phyloP scores from a whole-genome alignment of 164 flowering plant genomes.

The Macadamia integrifolia region DNA sequence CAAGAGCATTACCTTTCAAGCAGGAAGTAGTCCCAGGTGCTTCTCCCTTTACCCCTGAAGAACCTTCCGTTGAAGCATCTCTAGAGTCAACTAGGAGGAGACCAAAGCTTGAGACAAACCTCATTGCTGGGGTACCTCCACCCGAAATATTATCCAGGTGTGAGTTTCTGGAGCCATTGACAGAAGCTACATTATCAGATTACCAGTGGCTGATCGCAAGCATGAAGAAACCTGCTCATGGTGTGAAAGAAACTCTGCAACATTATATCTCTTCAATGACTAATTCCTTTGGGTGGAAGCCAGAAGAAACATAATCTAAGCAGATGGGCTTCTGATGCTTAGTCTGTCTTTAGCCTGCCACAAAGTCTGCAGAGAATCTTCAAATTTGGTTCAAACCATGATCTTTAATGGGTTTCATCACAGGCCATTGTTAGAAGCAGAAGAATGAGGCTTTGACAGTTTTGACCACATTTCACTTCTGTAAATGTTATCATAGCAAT shows the following conservation, averaged over 20 bases:
- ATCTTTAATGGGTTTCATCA: too few species aligned
- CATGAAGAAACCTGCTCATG: conserved; percentile 33
- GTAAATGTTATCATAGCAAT: too few species aligned
- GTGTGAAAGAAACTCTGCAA: conserved; percentile 20
- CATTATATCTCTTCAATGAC: conserved; percentile 14
- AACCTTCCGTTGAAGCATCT: conserved; percentile 14
- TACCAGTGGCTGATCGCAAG: conserved; percentile 43
- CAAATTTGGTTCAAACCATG: background rate
- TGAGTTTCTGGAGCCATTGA: conserved; percentile 78
- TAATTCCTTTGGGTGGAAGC: conserved; percentile 8
- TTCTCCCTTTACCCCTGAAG: conserved; percentile 48
- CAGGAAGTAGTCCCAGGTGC: conserved; percentile 83
- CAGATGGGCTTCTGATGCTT: background rate
- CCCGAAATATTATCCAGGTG: conserved; percentile 60
- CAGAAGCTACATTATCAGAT: conserved; percentile 57
- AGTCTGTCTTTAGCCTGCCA: background rate
- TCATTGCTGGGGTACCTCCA: conserved; percentile 68
- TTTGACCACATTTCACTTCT: too few species aligned
- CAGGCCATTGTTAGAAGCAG: too few species aligned
- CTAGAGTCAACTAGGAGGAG: conserved; percentile 29
- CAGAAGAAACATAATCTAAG: conserved; percentile 1
- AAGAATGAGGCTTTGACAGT: too few species aligned
- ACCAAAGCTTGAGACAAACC: conserved; percentile 76
- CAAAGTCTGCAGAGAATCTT: background rate
- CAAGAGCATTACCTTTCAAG: conserved; percentile 71